Conservation (phyloP, 169 alveolate species). For the Plasmodium gonderi region DNA sequence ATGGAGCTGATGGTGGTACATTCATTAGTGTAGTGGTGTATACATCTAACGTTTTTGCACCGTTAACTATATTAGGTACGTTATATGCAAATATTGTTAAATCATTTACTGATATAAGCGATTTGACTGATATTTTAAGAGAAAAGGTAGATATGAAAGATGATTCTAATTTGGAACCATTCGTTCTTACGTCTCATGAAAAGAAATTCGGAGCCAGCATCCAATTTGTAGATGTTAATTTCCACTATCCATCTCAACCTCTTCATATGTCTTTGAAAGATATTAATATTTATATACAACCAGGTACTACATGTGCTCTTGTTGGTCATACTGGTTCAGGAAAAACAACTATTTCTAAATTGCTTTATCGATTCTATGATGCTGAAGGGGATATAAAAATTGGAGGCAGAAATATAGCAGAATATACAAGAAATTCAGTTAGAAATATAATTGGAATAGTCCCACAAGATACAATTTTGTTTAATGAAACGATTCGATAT, state of each 20-base stretch:
- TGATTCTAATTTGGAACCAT: slow-evolving; percentile 16
- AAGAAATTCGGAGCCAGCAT: slow-evolving; percentile 70
- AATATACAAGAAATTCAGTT: slow-evolving; percentile 77
- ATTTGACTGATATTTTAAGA: slow-evolving; percentile 42
- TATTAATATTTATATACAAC: slow-evolving; percentile 62
- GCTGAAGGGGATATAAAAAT: slow-evolving; percentile 78
- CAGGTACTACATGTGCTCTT: slow-evolving; percentile 80
- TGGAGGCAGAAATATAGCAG: slow-evolving; percentile 75
- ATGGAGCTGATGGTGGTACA: slow-evolving; percentile 64
- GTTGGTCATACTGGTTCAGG: slow-evolving; percentile 87
- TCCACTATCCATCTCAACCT: slow-evolving; percentile 38
- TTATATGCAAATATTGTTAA: slow-evolving; percentile 78
- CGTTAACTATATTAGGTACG: slow-evolving; percentile 82
- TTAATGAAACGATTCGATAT: slow-evolving; percentile 91
- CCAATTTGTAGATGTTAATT: slow-evolving; percentile 42
- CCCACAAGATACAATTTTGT: slow-evolving; percentile 93
- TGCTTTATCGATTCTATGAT: slow-evolving; percentile 84
- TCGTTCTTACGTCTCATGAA: slow-evolving; percentile 60
- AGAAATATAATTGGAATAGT: slow-evolving; percentile 82
- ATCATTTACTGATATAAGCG: slow-evolving; percentile 59
- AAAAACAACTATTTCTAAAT: slow-evolving; percentile 81
- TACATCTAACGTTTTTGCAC: slow-evolving; percentile 79
- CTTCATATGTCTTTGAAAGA: slow-evolving; percentile 9
- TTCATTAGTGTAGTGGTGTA: slow-evolving; percentile 73
- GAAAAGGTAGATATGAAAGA: slow-evolving; percentile 41